Evolutionary conservation across 2,329 filamentous ascomycete genomes (phyloP).

Genomic region (Fusarium piperis): DNA sequence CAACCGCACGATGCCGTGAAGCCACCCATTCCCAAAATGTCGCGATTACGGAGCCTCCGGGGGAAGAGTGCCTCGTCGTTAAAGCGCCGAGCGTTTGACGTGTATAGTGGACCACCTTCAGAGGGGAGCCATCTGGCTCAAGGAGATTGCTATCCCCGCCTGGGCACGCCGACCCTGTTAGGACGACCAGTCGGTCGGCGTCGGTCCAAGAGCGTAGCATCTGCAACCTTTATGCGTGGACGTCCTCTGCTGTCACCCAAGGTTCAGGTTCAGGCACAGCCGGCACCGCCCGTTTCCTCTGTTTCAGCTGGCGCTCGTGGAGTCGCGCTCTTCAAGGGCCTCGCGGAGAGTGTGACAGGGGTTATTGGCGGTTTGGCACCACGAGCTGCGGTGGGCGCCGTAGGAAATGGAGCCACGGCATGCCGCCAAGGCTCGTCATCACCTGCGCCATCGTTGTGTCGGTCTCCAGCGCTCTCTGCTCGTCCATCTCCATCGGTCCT

Average conservation of each 20-base stretch:
- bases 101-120: slow-evolving; percentile 30
- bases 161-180: slow-evolving; percentile 32
- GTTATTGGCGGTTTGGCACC: slow-evolving; percentile 35
- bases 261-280: background rate
- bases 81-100: slow-evolving; percentile 42
- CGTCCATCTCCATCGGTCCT: slow-evolving; percentile 30
- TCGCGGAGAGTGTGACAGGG: slow-evolving; percentile 30
- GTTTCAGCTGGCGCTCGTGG: slow-evolving; percentile 33
- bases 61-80: slow-evolving; percentile 49
- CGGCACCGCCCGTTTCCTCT: slow-evolving; percentile 20
- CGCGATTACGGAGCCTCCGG: slow-evolving; percentile 47
- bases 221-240: slow-evolving; percentile 13
- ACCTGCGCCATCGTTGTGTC: slow-evolving; percentile 18
- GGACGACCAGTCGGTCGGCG: slow-evolving; percentile 8
- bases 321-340: slow-evolving; percentile 28
- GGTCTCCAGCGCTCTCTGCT: slow-evolving; percentile 16
- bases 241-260: slow-evolving; percentile 4
- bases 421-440: slow-evolving; percentile 28
- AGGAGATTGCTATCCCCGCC: slow-evolving; percentile 38
- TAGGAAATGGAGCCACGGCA: slow-evolving; percentile 18
- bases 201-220: slow-evolving; percentile 42
- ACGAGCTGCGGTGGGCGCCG: slow-evolving; percentile 27
- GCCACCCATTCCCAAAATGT: slow-evolving; percentile 37
- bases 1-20: slow-evolving; percentile 17
- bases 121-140: slow-evolving; percentile 24